Base-by-base conservation (phyloP, 108 stramenopile genomes). In the Asterionellopsis glacialis region DNA sequence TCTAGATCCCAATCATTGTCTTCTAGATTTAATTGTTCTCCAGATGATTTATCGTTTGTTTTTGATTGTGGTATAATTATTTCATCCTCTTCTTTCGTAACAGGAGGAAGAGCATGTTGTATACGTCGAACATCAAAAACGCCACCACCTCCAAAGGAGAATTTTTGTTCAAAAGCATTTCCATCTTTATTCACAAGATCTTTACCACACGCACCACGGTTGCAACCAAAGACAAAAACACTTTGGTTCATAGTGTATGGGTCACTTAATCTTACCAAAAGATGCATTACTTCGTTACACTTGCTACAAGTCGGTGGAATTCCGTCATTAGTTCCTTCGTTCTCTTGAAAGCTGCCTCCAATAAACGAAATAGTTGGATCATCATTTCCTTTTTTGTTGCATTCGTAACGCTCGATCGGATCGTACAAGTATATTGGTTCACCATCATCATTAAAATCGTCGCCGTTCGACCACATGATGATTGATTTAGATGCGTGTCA, bases 391-490 rank as follows among this genome's bases (percentile, higher is more conserved):
- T 7, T 2, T 33, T 33, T 24, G 19, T 33, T 38, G 23, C 41
- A 27, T 40, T 53, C 44, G 57, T 59, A 44, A 49, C 50, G 55
- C 48, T 45, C 51, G 59, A 59, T 80, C 19, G 75, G 81, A 41
- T 39, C 72, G 49, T 80, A 79, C 10, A 88, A 49, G 47, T 83
- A 68, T 10, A 91, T 67, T 10, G 75, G 55, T 26, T 91, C 82
- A 16, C 90, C 90, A 18, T 69, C 33, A 26, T 88, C 83, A 51
- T 78, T 82, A 41, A 65, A 57, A 24, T 83, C 84, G n/a, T 74
- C 61, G 33, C 69, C 76, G 65, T 50, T 51, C 48, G 61, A 69
- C 87, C 87, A 88, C 87, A 85, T 84, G 14, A 39, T 66, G n/a
- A n/a, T n/a, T n/a, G n/a, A n/a, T n/a, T n/a, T n/a, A n/a, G n/a